These are phyloP conservation scores for Lolium rigidum DNA, from an alignment of 176 grass and related monocot genomes.

Conservation along the genomic window DNA sequence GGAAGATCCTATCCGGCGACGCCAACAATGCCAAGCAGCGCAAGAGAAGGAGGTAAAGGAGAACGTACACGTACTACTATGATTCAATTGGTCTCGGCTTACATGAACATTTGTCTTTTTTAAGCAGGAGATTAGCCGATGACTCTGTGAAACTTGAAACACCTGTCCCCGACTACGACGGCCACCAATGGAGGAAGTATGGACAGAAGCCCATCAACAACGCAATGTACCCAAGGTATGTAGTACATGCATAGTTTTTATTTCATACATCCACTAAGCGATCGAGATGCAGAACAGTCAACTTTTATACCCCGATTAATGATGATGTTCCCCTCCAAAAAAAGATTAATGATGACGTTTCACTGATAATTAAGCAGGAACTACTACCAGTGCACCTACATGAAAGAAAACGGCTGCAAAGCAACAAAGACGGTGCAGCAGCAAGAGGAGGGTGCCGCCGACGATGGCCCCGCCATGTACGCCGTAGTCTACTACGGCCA, in stretches of 20 bases:
- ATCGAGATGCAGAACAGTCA: neutral
- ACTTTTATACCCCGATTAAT: neutral
- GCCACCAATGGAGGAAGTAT: conserved; percentile 61
- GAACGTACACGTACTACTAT: neutral
- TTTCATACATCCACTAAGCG: neutral
- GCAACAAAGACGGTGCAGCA: conserved; percentile 46
- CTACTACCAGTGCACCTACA: conserved; percentile 44
- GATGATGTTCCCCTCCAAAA: too few relatives aligned
- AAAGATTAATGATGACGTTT: neutral
- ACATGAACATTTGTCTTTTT: neutral
- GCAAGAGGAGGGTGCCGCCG: neutral
- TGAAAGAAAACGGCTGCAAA: conserved; percentile 30
- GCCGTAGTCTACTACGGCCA: conserved; percentile 36
- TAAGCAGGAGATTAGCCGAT: conserved; percentile 35
- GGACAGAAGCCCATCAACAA: conserved; percentile 57
- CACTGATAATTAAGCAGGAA: neutral
- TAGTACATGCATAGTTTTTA: neutral
- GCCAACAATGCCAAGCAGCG: conserved; percentile 9
- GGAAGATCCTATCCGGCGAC: conserved; percentile 13
- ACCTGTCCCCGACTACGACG: conserved; percentile 45
- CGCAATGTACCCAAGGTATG: conserved; percentile 39
- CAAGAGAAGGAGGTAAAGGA: conserved; percentile 39
- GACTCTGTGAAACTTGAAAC: conserved; percentile 40
- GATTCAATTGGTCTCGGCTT: neutral
- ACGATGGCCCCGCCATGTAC: conserved; percentile 1